Evolutionary conservation across 2,329 filamentous ascomycete genomes (phyloP).

Genomic region (Xylaria polymorpha): DNA sequence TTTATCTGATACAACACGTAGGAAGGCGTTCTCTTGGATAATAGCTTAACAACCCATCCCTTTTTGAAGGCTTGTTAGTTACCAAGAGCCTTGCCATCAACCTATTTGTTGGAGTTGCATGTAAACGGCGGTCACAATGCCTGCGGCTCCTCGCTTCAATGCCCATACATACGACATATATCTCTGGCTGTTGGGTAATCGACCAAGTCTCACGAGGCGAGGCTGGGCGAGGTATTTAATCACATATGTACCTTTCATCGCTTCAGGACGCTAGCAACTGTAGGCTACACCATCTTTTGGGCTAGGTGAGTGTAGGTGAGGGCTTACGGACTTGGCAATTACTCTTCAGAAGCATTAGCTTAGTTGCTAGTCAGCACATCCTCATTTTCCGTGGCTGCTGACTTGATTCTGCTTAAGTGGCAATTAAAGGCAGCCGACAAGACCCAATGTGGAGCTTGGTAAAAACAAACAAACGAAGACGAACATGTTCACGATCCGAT

Average conservation of each 20-base stretch:
- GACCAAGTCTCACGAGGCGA: neutral
- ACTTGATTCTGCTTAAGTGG: slow-evolving; percentile 24
- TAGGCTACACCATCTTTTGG: slow-evolving; percentile 9
- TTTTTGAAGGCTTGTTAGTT: neutral
- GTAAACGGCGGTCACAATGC: neutral
- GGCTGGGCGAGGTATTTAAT: neutral
- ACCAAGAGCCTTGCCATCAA: neutral
- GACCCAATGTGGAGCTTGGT: slow-evolving; percentile 14
- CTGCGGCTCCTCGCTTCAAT: neutral
- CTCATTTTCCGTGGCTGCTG: slow-evolving; percentile 22
- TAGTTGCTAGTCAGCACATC: slow-evolving; percentile 28
- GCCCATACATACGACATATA: neutral
- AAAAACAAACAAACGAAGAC: neutral
- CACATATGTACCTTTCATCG: no score
- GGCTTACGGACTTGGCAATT: slow-evolving; percentile 33
- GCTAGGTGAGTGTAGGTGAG: slow-evolving; percentile 7
- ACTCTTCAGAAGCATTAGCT: slow-evolving; percentile 23
- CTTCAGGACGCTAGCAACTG: neutral
- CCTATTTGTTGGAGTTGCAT: neutral
- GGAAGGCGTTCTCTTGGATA: no score
- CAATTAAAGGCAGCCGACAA: slow-evolving; percentile 4
- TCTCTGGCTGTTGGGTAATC: neutral
- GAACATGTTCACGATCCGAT: slow-evolving; percentile 7
- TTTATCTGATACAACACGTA: neutral
- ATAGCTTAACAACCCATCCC: neutral